phyloP scores from a whole-genome alignment of 2,329 filamentous ascomycete genomes.

The Trichoderma brevicompactum region DNA sequence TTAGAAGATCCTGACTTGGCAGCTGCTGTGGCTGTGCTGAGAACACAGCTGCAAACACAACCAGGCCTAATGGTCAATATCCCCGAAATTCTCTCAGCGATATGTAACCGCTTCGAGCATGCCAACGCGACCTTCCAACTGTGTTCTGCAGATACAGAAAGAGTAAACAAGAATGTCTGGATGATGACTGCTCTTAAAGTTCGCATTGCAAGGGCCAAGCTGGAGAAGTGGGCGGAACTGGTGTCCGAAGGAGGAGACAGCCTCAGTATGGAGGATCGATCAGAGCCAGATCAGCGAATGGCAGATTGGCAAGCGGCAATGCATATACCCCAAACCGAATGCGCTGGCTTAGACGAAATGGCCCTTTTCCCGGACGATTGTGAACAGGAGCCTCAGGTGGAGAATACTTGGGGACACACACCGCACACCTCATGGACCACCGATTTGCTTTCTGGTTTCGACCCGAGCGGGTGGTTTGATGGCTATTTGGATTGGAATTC shows the following conservation, averaged over 20 bases:
- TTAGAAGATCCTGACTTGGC: slow-evolving; percentile 47
- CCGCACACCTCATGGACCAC: slow-evolving; percentile 36
- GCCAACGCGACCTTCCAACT: slow-evolving; percentile 45
- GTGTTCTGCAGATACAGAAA: slow-evolving; percentile 39
- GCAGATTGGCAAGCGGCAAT: slow-evolving; percentile 30
- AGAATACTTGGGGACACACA: not conserved
- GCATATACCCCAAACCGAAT: slow-evolving; percentile 15
- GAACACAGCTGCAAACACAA: slow-evolving; percentile 49
- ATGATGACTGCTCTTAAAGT: slow-evolving; percentile 54
- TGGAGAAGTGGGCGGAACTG: slow-evolving; percentile 54
- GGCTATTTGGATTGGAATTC: slow-evolving; percentile 44
- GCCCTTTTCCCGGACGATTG: slow-evolving; percentile 12
- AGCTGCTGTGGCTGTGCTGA: slow-evolving; percentile 47
- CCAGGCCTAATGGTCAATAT: slow-evolving; percentile 53
- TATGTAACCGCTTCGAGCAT: slow-evolving; percentile 51
- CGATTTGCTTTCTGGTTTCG: slow-evolving; percentile 41
- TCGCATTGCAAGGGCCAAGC: slow-evolving; percentile 50
- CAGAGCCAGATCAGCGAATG: slow-evolving; percentile 19
- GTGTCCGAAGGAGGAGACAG: slow-evolving; percentile 45
- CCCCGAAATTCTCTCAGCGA: slow-evolving; percentile 46
- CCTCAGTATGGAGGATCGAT: slow-evolving; percentile 29
- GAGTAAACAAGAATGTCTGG: slow-evolving; percentile 52
- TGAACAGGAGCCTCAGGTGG: not conserved
- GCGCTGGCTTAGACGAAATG: slow-evolving; percentile 10
- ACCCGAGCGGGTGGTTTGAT: slow-evolving; percentile 44